A percentile compares a stretch with the other conserved stretches of the same genome.
Conservation (phyloP, 345 rosid genomes). For the Arabis hirsuta region DNA sequence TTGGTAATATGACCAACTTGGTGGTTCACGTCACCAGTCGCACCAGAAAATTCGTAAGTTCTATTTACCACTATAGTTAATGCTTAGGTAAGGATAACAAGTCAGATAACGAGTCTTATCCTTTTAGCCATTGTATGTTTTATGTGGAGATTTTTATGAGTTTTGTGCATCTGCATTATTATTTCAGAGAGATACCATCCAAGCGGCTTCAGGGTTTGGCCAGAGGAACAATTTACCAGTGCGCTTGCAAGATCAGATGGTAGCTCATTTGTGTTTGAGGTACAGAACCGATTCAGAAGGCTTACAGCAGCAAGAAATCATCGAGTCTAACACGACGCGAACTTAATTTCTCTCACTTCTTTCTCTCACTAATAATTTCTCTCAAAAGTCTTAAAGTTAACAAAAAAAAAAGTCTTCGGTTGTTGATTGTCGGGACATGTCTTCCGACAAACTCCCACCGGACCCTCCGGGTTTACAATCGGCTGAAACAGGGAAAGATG, state of each 20-base stretch:
- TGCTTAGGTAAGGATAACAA: too few relatives aligned
- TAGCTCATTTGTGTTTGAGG: slow-evolving; percentile 83
- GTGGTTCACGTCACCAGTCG: slow-evolving; percentile 81
- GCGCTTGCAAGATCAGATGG: slow-evolving; percentile 89
- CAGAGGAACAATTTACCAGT: slow-evolving; percentile 75
- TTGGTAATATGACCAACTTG: slow-evolving; percentile 91
- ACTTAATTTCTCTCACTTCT: too few relatives aligned
- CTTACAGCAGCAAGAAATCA: slow-evolving; percentile 84
- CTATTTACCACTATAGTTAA: background rate
- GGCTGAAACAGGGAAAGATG: too few relatives aligned
- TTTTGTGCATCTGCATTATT: slow-evolving; percentile 17
- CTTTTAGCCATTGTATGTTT: too few relatives aligned
- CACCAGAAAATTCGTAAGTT: slow-evolving; percentile 85
- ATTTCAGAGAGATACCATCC: slow-evolving; percentile 81
- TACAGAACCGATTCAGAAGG: slow-evolving; percentile 89
- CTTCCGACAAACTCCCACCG: too few relatives aligned
- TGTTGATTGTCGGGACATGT: too few relatives aligned
- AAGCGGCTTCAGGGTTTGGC: slow-evolving; percentile 79
- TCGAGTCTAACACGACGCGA: too few relatives aligned
- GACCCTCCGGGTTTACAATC: too few relatives aligned
- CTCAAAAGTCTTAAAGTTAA: too few relatives aligned
- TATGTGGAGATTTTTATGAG: background rate
- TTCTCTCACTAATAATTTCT: too few relatives aligned
- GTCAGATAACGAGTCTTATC: too few relatives aligned
- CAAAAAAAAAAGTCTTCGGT: too few relatives aligned